Evolutionary conservation across 345 rosid species (phyloP).

Genomic region (Corymbia maculata): DNA sequence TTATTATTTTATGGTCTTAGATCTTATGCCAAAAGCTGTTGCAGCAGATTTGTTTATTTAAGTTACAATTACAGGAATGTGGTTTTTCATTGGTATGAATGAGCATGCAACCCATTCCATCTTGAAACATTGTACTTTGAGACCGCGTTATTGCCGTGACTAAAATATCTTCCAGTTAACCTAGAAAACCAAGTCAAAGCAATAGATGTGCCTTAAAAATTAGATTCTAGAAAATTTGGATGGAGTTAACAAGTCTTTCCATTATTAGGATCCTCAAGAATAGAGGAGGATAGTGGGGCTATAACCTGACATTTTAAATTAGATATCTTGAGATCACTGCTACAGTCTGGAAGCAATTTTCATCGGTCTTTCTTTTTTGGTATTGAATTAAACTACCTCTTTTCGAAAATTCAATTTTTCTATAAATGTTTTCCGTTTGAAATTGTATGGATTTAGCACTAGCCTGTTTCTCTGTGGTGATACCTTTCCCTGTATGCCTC

Average conservation of each 20-base stretch:
- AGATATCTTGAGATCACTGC: not conserved
- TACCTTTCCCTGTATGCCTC: not conserved
- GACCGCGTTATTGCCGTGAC: not conserved
- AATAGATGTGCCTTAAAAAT: not conserved
- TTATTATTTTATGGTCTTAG: not conserved
- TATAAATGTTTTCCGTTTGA: not conserved
- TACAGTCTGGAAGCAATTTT: not conserved
- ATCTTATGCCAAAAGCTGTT: not conserved
- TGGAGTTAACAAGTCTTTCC: not conserved
- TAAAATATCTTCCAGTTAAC: not conserved
- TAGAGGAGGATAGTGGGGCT: not conserved
- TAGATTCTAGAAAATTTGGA: not conserved
- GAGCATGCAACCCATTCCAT: not conserved
- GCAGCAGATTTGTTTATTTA: not conserved
- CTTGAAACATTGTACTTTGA: not conserved
- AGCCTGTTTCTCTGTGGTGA: not conserved
- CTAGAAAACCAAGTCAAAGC: not conserved
- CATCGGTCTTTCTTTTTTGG: not conserved
- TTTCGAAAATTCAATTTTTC: not conserved
- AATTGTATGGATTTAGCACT: not conserved
- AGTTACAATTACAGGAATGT: not conserved
- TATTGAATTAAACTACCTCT: not conserved
- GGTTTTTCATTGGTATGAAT: not conserved
- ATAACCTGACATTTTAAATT: not conserved
- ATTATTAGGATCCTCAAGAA: not conserved